Evolutionary conservation across 2,329 filamentous ascomycete genomes (phyloP), one percentile per base, ranked within the genome.

Genomic region (Talaromyces albobiverticillius): DNA sequence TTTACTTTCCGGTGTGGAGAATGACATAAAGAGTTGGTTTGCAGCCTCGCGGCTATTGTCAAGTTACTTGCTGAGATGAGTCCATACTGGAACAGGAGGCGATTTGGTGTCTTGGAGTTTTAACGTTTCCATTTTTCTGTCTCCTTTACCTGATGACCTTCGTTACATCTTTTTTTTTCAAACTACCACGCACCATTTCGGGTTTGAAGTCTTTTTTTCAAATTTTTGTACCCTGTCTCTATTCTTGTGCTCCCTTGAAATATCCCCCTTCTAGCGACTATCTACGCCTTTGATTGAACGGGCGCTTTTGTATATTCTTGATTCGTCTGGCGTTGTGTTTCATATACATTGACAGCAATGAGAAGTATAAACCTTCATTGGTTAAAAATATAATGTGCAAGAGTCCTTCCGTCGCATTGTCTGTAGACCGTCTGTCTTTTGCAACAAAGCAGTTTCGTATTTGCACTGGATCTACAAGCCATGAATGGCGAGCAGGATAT

Each of bases 61-160:
- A 51, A 50, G 54, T 59, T 57, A 51, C 45, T 45, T 46, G 36
- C 10, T 29, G 34, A 20, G 42, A 32, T 31, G 20, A 48, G 45
- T 49, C 31, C 48, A 20, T 55, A 23, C n/a, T 32, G 58, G 54
- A 57, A 59, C 45, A 58, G 56, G 49, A 61, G 54, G 59, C 55
- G 56, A 60, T 64, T n/a, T 62, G 55, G 60, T 59, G 62, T 65
- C 60, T 60, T 46, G 61, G 61, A 59, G 56, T 65, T 58, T 51
- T 46, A 23, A 20, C 16, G 13, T 32, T 22, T 42, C 16, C 18
- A n/a, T 13, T 38, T 5, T 31, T 29, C 31, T 36, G 8, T 20
- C 8, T 40, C 4, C 18, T 20, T 7, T 40, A 13, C 31, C 20
- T 18, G 9, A 18, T 40, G 36, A 40, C 16, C 18, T 22, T 38